Evolutionary conservation across 345 rosid genomes (phyloP), one percentile per base, ranked within the genome.

Genomic region (Mangifera indica): DNA sequence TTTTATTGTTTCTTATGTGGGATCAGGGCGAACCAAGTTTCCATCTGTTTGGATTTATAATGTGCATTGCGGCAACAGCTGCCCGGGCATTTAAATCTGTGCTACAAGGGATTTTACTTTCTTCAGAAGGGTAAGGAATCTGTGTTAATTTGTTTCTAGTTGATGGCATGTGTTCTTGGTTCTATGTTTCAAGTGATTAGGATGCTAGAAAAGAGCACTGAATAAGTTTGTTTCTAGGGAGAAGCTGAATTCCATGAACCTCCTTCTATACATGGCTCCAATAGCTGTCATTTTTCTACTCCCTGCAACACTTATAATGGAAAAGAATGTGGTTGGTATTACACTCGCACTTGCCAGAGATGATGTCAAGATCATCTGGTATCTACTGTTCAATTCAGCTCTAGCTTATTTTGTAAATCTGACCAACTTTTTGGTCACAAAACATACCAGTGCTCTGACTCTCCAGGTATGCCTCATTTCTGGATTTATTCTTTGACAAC

Each of bases 61-160:
- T 93, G 88, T 96, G 99, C 63, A 61, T 93, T 56, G 82, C 92
- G 51, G 99, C 99, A 40, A 96, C 99, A 5, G 98, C 97, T 76
- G 96, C 99, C 0, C 85, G 99, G 82, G 99, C 99, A 61, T 93
- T 96, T 58, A 96, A 96, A 76, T 91, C 99, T 32, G 99, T 96
- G 59, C 81, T 96, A 70, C 99, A 96, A 79, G 97, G 99, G 59
- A 93, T 96, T 81, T 78, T 96, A 73, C 99, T 96, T 76, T 93
- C 99, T 72, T 91, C 97, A 52, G 99, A 96, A 83, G 97, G 98
- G 99, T 96, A 80, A 83, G 91, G 55, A 68, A 42, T 48, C 10
- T 14, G 74, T 74, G n/a, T 59, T 4, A 63, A 42, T 40, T 69
- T 24, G 1, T 45, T 71, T 44, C 3, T 32, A 1, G 37, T 69